These are phyloP conservation scores for Monocercomonoides exilis DNA, from an alignment of 78 protist genomes.

Conservation along the genomic window DNA sequence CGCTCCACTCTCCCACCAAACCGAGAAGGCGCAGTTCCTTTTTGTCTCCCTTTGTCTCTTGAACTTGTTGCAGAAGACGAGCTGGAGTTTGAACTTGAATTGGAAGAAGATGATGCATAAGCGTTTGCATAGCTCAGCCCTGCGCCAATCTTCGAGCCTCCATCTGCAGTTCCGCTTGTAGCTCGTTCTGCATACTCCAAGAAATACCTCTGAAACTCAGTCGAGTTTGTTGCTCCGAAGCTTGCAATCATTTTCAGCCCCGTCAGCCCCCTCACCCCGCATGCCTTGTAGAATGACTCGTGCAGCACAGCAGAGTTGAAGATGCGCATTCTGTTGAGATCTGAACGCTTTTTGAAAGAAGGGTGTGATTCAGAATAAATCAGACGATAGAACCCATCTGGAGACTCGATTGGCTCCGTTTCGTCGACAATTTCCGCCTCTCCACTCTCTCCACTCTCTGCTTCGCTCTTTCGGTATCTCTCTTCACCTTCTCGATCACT, in stretches of 20 bases:
- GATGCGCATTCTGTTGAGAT: background rate
- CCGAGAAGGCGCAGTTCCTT: no score
- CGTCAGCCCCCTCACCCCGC: slow-evolving; percentile 1
- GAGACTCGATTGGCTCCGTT: no score
- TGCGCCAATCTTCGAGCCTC: no score
- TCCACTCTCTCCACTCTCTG: no score
- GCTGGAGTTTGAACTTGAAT: background rate
- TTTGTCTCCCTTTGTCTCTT: background rate
- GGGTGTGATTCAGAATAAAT: background rate
- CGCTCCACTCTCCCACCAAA: no score
- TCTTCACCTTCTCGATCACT: no score
- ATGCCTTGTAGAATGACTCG: background rate
- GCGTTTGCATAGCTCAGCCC: no score
- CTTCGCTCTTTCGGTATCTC: no score
- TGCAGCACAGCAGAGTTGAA: slow-evolving; percentile 2
- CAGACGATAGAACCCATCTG: background rate
- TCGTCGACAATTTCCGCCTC: no score
- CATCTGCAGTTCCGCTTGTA: no score
- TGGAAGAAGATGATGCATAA: background rate
- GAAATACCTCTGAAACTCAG: background rate
- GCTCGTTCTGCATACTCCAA: background rate
- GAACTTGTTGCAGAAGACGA: background rate
- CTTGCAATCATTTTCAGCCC: background rate
- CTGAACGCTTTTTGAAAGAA: background rate
- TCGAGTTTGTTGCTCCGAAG: background rate